These are phyloP conservation scores for Dacryopinax spathularia DNA, from an alignment of 768 basidiomycete genomes.

Conservation along the genomic window DNA sequence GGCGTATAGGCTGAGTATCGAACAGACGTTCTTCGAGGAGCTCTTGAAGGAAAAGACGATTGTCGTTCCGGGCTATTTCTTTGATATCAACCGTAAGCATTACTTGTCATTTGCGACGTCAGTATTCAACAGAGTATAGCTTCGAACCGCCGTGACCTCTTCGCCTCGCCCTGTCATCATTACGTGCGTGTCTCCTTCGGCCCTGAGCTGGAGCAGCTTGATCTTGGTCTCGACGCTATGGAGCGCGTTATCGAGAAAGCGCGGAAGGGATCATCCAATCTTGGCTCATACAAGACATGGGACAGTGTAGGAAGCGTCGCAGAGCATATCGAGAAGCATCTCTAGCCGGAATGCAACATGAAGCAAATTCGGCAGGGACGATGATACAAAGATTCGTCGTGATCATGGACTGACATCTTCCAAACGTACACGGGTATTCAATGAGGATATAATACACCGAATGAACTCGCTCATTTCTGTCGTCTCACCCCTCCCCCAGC, in stretches of 20 bases:
- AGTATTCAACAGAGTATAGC: slow-evolving; percentile 29
- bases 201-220: slow-evolving; percentile 62
- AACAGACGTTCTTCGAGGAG: slow-evolving; percentile 78
- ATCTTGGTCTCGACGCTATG: slow-evolving; percentile 75
- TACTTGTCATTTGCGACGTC: neutral
- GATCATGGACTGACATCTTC: neutral
- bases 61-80: slow-evolving; percentile 79
- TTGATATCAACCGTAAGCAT: slow-evolving; percentile 57
- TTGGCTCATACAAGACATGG: neutral
- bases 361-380: too few species aligned
- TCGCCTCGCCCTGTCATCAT: slow-evolving; percentile 80
- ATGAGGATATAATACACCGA: neutral
- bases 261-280: neutral
- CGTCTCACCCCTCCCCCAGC: neutral
- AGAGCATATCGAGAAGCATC: neutral
- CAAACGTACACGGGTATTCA: neutral
- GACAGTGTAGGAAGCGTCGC: neutral
- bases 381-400: neutral
- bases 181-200: slow-evolving; percentile 82
- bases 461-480: neutral
- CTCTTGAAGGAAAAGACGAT: slow-evolving; percentile 81
- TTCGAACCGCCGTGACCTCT: slow-evolving; percentile 63
- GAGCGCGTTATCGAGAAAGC: slow-evolving; percentile 52
- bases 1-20: slow-evolving; percentile 1
- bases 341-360: neutral